These are phyloP conservation scores for Penicillium brasilianum DNA, from an alignment of 2,329 filamentous ascomycete genomes.

Conservation along the genomic window DNA sequence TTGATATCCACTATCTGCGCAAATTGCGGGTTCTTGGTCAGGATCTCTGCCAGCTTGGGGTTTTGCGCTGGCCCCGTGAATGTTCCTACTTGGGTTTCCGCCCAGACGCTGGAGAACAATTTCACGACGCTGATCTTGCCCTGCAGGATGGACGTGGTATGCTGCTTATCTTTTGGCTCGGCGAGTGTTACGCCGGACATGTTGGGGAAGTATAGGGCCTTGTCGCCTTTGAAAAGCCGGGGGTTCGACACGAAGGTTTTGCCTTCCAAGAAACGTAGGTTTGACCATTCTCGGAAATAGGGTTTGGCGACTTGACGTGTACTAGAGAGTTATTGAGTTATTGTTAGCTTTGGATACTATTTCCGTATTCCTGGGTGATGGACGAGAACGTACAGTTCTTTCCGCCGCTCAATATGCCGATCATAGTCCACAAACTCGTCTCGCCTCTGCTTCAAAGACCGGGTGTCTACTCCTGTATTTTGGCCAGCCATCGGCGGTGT, in stretches of 20 bases:
- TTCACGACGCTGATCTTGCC: constrained; percentile 79
- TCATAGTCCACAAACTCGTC: constrained; percentile 85
- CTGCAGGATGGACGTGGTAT: constrained; percentile 76
- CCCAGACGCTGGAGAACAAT: constrained; percentile 85
- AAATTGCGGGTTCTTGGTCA: constrained; percentile 58
- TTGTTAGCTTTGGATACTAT: not conserved
- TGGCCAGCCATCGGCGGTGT: constrained; percentile 75
- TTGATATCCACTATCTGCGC: constrained; percentile 87
- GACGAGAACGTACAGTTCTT: constrained; percentile 67
- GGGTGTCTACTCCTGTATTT: constrained; percentile 76
- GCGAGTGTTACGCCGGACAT: constrained; percentile 78
- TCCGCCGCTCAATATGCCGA: constrained; percentile 77
- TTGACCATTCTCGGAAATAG: constrained; percentile 95
- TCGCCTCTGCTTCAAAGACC: constrained; percentile 69
- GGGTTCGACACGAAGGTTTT: constrained; percentile 90
- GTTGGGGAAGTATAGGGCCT: constrained; percentile 92
- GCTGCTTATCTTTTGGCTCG: constrained; percentile 58
- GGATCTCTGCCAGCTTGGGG: constrained; percentile 67
- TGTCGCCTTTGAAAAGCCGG: constrained; percentile 79
- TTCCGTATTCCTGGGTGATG: not conserved
- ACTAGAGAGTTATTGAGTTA: constrained; percentile 47
- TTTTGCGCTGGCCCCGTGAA: constrained; percentile 73
- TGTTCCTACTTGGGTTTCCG: constrained; percentile 74
- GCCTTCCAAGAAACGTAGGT: constrained; percentile 79
- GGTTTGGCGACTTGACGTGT: constrained; percentile 79